Base-by-base conservation (phyloP, 495 filamentous ascomycete genomes). In the Aspergillus baeticus region DNA sequence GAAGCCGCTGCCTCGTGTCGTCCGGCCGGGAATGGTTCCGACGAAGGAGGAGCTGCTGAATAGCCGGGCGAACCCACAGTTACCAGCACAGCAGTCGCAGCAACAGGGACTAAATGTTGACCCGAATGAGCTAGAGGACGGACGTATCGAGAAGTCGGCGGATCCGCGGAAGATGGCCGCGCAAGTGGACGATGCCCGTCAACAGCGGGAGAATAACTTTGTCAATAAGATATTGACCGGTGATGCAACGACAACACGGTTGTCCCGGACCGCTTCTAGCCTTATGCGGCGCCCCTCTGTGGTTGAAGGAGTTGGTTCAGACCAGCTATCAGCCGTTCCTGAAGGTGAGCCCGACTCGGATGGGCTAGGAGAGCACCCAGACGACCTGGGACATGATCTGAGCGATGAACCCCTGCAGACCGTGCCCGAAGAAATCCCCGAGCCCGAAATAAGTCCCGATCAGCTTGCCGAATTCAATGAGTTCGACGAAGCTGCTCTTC, bases 1-100 rank as follows among this genome's bases (percentile, higher is more conserved):
- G 3, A 77, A 76, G 56, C 77, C 79, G 3, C 53, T 82, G 20
- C 81, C 78, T 4, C 75, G 71, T 54, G 71, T 77, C 13, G 70
- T 79, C 48, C 68, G 79, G 21, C 64, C 76, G 41, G 70, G 65
- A 15, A 80, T 77, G 74, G 69, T 75, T 17, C 71, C 71, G 5
- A 75, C 67, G 7, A 73, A 69, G 38, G 70, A 73, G 1, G 68
- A 74, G 44, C 58, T 76, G 36, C 52, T 73, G 14, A 42, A 74
- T 22, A 62, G 53, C 26, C 63, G 65, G 11, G 54, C 44, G 0
- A 71, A 66, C 34, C 64, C 71, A 0, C 67, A 69, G 56, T 53
- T 64, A 1, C 69, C 72, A 3, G 57, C 68, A 0, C 68, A 72
- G 20, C 68, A 74, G 31, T 75, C 74, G n/a, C 67, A 74, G 46